phyloP scores from a whole-genome alignment of 176 grass and related monocot genomes.

The Melocanna baccifera region DNA sequence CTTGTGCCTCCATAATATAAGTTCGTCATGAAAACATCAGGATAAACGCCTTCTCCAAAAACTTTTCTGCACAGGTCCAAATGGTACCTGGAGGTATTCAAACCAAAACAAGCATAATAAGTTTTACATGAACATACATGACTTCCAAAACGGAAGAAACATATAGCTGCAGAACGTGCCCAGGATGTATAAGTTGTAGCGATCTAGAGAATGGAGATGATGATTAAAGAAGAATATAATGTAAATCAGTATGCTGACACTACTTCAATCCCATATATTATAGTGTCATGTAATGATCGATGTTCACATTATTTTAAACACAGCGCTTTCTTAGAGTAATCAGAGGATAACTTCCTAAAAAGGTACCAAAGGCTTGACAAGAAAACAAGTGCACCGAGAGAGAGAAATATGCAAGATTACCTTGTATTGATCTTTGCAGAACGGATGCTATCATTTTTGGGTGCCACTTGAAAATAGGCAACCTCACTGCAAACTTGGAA shows the following conservation, averaged over 20 bases:
- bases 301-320: not conserved
- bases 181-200: not conserved
- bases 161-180: not conserved
- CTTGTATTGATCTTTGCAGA: constrained; percentile 64
- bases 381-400: not conserved
- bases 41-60: constrained; percentile 87
- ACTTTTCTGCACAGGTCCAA: constrained; percentile 91
- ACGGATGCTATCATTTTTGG: constrained; percentile 75
- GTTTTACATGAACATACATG: not conserved
- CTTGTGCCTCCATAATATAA: constrained; percentile 81
- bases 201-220: not conserved
- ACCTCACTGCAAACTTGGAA: constrained; percentile 97
- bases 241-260: not conserved
- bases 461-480: constrained; percentile 96
- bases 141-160: not conserved
- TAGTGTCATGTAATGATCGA: not conserved
- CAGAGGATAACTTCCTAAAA: not conserved
- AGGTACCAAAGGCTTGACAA: not conserved
- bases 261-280: not conserved
- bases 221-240: not conserved
- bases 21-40: constrained; percentile 12
- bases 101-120: constrained; percentile 4
- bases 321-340: not conserved
- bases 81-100: constrained; percentile 63
- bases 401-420: constrained; percentile 29